Conservation (phyloP, 441 rosid species). For the Erysimum cheiri region DNA sequence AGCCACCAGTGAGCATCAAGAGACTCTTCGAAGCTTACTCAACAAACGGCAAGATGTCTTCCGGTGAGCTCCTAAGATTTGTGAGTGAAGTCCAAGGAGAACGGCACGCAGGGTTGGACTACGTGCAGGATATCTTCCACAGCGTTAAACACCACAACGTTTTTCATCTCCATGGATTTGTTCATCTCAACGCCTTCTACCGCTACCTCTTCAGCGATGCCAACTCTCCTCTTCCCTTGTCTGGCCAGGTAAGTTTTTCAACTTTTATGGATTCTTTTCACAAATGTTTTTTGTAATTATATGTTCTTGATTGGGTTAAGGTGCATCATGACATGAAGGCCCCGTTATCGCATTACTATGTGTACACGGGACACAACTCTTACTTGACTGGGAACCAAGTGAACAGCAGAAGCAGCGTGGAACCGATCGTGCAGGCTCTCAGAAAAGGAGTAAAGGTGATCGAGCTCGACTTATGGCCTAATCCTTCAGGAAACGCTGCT, state of each 20-base stretch:
- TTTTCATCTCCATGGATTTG: slow-evolving; percentile 56
- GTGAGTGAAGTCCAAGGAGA: slow-evolving; percentile 57
- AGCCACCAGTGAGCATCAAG: slow-evolving; percentile 60
- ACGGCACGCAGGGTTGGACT: slow-evolving; percentile 49
- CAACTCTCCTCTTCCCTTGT: slow-evolving; percentile 52
- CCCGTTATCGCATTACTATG: slow-evolving; percentile 77
- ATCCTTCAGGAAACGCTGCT: slow-evolving; percentile 49
- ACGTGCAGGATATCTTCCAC: slow-evolving; percentile 60
- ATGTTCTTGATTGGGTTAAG: slow-evolving; percentile 42
- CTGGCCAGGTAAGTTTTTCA: slow-evolving; percentile 44
- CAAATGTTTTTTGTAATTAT: background rate
- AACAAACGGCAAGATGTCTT: slow-evolving; percentile 55
- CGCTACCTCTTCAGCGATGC: slow-evolving; percentile 67
- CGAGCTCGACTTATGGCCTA: slow-evolving; percentile 87
- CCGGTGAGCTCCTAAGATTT: slow-evolving; percentile 55
- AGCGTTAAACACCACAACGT: slow-evolving; percentile 69
- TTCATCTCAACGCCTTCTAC: slow-evolving; percentile 66
- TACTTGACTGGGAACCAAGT: slow-evolving; percentile 85
- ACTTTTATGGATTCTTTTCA: background rate
- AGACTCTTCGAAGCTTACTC: slow-evolving; percentile 55
- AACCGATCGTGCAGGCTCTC: slow-evolving; percentile 67
- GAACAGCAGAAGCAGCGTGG: slow-evolving; percentile 68
- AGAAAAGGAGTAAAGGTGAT: slow-evolving; percentile 68
- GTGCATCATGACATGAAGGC: slow-evolving; percentile 78
- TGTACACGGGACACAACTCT: slow-evolving; percentile 87